Evolutionary conservation across 129 eudicot species (phyloP), one percentile per base, ranked within the genome.

Genomic region (Pseudognaphalium luteoalbum): DNA sequence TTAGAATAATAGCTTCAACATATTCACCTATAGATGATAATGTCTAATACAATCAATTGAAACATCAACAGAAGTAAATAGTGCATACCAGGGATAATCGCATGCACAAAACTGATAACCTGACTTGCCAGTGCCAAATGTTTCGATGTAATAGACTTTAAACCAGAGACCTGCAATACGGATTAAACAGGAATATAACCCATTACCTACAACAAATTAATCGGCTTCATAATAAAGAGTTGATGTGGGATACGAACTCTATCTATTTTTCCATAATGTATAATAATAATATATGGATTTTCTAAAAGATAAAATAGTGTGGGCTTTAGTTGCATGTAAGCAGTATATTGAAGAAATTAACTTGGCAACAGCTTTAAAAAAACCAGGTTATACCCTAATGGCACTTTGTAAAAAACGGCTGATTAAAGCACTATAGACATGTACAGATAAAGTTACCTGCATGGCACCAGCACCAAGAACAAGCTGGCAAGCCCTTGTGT

Each of bases 381-480:
- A 34, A 12, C 51, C 14, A 64, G 28, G 28, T 25, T 32, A 29
- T 44, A 78, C 70, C 39, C 69, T 60, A 50, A 78, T 50, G 72
- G 57, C 30, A 28, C 71, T 32, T 71, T 30, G 30, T 20, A 61
- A 35, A 58, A 5, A 73, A 20, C 21, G 1, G 39, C 47, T 9
- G 47, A 41, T 41, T 9, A 10, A 9, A 41, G 47, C 47, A 61
- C 9, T 63, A 15, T 15, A 11, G 68, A 17, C 35, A 37, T 32
- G 22, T 64, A 17, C 12, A 33, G 2, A 54, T n/a, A 7, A 52
- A 73, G 7, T 19, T 80, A 95, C 99, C 99, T 95, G 97, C 91
- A 95, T 89, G 83, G 99, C 99, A 81, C 91, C 92, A 59, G 97
- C 99, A 64, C 99, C 99, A 76, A 95, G 99, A 80, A 95, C 99